Evolutionary conservation across 306 rosid genomes (phyloP), one percentile per base, ranked within the genome.

Genomic region (Myrica gale): DNA sequence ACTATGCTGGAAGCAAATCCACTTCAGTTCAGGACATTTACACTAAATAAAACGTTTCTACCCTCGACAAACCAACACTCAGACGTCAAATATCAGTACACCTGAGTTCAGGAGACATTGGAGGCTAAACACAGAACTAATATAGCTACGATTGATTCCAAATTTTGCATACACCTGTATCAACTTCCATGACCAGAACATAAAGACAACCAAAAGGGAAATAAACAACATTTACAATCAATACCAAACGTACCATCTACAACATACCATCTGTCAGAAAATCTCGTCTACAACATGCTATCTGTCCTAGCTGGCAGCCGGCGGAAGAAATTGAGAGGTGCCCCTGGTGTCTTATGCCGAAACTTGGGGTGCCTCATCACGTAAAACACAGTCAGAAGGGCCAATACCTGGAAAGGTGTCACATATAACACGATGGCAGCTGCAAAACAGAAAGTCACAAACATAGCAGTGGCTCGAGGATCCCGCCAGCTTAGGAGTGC

Each of bases 401-500:
- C 72, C 42, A 92, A 1, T 70, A 95, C 41, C 83, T 83, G 88
- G 32, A 88, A 82, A 2, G 97, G 97, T 46, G 82, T 88, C 53
- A 89, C 90, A 62, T 95, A 95, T 69, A 95, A 66, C 46, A 85
- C 88, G 9, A 88, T 2, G 3, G 99, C 88, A 62, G 83, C 81
- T 23, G 83, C 70, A 56, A 95, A 79, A 80, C 97, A 95, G 55
- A 90, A 79, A n/a, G 46, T 44, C 81, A 92, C 79, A 69, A 85
- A 95, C 69, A 95, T 83, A 37, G 69, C 19, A 0, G 97, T 95
- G 69, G 99, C 99, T 1, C 97, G 96, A 53, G 97, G 91, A 83
- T 95, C 99, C 69, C 97, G 82, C 99, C 99, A 95, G 82, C 83
- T 95, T 32, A 95, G 71, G 44, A 95, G 90, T 4, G 97, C 95